phyloP scores from a whole-genome alignment of 2,329 filamentous ascomycete species.

The Ceratocystis huliohia region DNA sequence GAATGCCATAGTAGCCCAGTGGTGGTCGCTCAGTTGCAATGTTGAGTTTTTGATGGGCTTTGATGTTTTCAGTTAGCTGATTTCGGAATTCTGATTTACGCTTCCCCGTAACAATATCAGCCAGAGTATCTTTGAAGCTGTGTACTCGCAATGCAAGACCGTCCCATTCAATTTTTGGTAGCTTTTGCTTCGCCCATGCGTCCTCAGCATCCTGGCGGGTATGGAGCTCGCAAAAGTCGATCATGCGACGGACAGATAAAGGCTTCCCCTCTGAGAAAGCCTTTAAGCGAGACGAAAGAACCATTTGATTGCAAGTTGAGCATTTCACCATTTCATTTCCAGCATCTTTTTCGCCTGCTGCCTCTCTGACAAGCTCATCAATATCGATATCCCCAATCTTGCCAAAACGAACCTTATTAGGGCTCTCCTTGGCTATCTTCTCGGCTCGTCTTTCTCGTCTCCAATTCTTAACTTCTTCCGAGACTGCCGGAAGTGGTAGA shows the following conservation, averaged over 20 bases:
- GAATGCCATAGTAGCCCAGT: slow-evolving; percentile 73
- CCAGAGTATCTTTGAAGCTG: slow-evolving; percentile 42
- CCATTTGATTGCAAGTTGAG: slow-evolving; percentile 52
- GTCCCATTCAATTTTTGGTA: slow-evolving; percentile 61
- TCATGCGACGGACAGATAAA: slow-evolving; percentile 46
- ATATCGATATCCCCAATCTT: slow-evolving; percentile 3
- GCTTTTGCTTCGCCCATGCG: slow-evolving; percentile 40
- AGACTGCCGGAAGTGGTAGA: background rate
- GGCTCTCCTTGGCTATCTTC: background rate
- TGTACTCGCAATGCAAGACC: slow-evolving; percentile 46
- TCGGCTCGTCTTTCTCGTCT: background rate
- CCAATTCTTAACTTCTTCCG: slow-evolving; percentile 6
- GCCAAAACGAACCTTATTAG: slow-evolving; percentile 1
- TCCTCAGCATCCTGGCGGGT: slow-evolving; percentile 41
- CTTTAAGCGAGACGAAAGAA: slow-evolving; percentile 44
- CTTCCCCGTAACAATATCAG: slow-evolving; percentile 44
- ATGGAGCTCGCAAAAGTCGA: slow-evolving; percentile 52
- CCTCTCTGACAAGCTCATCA: slow-evolving; percentile 8
- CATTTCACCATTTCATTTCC: slow-evolving; percentile 31
- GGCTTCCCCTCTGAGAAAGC: slow-evolving; percentile 36
- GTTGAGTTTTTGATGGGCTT: slow-evolving; percentile 45
- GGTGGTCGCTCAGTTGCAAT: slow-evolving; percentile 44
- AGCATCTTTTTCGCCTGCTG: background rate
- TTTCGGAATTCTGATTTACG: slow-evolving; percentile 48
- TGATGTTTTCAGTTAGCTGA: slow-evolving; percentile 41